These are phyloP conservation scores for Leccinellum albellum DNA, from an alignment of 768 basidiomycete species.

Conservation along the genomic window DNA sequence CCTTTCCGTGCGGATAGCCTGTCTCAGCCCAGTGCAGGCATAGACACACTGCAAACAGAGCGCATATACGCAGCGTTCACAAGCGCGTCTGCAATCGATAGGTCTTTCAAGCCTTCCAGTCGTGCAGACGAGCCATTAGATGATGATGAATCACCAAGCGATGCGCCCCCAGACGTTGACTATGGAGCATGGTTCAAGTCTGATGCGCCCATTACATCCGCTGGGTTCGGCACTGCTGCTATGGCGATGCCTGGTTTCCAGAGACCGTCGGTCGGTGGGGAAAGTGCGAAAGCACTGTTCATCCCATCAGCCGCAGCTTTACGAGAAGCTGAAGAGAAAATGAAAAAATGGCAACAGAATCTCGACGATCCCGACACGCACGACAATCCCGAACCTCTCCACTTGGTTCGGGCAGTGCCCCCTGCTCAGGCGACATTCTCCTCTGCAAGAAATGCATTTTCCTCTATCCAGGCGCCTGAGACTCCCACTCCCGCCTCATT, in stretches of 20 bases:
- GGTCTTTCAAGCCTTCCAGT: not conserved
- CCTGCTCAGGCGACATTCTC: constrained; percentile 34
- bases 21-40: not conserved
- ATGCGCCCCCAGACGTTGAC: constrained; percentile 37
- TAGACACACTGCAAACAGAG: not conserved
- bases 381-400: constrained; percentile 3
- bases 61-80: constrained; percentile 20
- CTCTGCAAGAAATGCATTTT: constrained; percentile 35
- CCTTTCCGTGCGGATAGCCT: constrained; percentile 14
- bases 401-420: constrained; percentile 3
- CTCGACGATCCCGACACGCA: constrained; percentile 25
- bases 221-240: constrained; percentile 39
- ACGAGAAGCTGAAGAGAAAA: constrained; percentile 49
- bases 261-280: constrained; percentile 8
- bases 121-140: constrained; percentile 1
- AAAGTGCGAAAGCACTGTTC: constrained; percentile 28
- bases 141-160: constrained; percentile 35
- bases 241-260: constrained; percentile 19
- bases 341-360: constrained; percentile 48
- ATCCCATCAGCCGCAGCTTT: constrained; percentile 55
- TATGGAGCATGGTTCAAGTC: constrained; percentile 51
- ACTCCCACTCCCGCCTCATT: constrained; percentile 38
- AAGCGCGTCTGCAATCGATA: constrained; percentile 11
- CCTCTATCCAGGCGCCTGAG: constrained; percentile 28
- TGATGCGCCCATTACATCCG: constrained; percentile 22